These are phyloP conservation scores for Neurospora discreta DNA, from an alignment of 495 filamentous ascomycete species.

Conservation along the genomic window DNA sequence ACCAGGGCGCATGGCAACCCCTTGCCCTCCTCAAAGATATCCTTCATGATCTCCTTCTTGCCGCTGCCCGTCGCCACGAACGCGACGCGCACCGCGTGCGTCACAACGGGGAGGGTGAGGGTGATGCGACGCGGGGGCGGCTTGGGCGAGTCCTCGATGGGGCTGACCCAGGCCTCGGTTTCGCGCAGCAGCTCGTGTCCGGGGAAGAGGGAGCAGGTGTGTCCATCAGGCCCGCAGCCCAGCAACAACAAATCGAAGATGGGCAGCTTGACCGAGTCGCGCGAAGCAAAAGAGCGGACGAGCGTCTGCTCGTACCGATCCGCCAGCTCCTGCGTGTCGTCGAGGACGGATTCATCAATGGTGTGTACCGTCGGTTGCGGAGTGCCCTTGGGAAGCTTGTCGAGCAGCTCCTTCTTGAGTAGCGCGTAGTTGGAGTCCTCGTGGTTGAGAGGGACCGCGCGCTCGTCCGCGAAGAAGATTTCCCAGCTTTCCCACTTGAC, in stretches of 20 bases:
- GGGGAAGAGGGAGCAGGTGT: conserved; percentile 94
- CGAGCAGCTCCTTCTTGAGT: conserved; percentile 73
- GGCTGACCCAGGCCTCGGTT: conserved; percentile 81
- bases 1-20: conserved; percentile 81
- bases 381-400: conserved; percentile 63
- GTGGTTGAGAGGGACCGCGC: conserved; percentile 83
- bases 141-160: conserved; percentile 88
- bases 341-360: conserved; percentile 60
- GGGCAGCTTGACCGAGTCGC: conserved; percentile 81
- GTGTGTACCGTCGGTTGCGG: conserved; percentile 61
- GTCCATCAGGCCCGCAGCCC: conserved; percentile 89
- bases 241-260: conserved; percentile 90
- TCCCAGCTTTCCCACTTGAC: conserved; percentile 83
- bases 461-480: conserved; percentile 97
- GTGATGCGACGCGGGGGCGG: conserved; percentile 86
- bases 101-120: conserved; percentile 79
- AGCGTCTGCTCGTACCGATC: conserved; percentile 89
- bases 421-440: conserved; percentile 88
- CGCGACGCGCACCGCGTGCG: conserved; percentile 68
- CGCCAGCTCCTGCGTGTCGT: conserved; percentile 83
- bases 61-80: conserved; percentile 83
- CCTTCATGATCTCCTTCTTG: conserved; percentile 84
- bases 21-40: conserved; percentile 72
- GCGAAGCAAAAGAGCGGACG: conserved; percentile 68
- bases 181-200: conserved; percentile 79